Conservation (phyloP, 176 grass and related monocot species). For the Saccharum spontaneum region DNA sequence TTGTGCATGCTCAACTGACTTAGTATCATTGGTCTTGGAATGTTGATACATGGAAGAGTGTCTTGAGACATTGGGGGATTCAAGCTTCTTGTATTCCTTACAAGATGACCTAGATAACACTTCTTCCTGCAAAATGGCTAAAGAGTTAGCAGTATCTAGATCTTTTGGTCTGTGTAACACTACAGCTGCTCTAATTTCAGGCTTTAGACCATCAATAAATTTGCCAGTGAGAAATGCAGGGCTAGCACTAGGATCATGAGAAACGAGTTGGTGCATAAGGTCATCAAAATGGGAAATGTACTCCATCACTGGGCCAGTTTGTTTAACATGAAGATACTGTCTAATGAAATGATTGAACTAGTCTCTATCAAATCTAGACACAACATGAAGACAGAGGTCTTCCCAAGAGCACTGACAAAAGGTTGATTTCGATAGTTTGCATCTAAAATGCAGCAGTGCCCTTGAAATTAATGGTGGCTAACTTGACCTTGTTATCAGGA, state of each 20-base stretch:
- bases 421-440: neutral
- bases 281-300: neutral
- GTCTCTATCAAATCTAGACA: neutral
- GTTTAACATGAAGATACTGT: neutral
- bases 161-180: neutral
- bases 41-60: no score
- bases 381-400: fast-evolving
- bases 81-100: neutral
- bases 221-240: neutral
- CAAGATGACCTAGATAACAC: neutral
- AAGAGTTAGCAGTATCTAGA: neutral
- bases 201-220: neutral
- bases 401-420: neutral
- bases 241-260: neutral
- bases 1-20: no score
- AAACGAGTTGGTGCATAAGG: neutral
- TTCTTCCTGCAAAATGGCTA: neutral
- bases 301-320: fast-evolving
- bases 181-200: neutral
- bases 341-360: neutral
- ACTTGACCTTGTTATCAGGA: neutral
- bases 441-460: neutral
- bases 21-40: no score
- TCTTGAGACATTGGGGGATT: no score
- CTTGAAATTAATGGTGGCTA: neutral